Evolutionary conservation across 176 grass and related monocot genomes (phyloP).

Genomic region (Echinochloa phyllopogon): DNA sequence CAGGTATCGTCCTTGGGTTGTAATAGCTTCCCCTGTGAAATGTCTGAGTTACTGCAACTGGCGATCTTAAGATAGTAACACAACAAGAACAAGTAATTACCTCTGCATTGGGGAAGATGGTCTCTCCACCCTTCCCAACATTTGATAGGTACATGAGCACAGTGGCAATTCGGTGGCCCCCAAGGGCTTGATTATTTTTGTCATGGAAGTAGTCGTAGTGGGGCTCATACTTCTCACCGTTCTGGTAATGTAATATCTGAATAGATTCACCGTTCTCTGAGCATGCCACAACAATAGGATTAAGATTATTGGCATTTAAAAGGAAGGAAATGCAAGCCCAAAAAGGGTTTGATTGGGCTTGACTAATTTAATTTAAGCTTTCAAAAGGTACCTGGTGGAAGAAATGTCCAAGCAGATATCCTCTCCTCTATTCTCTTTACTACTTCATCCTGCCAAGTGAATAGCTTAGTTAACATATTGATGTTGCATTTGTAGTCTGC

Average conservation of each 20-base stretch:
- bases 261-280: constrained; percentile 84
- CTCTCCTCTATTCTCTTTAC: constrained; percentile 75
- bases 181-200: constrained; percentile 80
- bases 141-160: constrained; percentile 91
- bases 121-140: constrained; percentile 87
- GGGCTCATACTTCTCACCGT: constrained; percentile 88
- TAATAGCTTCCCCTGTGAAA: constrained; percentile 65
- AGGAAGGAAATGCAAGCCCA: neutral
- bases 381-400: constrained; percentile 65
- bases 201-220: constrained; percentile 93
- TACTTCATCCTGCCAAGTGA: constrained; percentile 75
- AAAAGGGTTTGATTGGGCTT: neutral
- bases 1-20: constrained; percentile 77
- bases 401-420: constrained; percentile 85
- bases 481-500: neutral
- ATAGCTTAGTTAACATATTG: constrained; percentile 18
- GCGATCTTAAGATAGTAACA: constrained; percentile 9
- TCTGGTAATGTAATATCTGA: constrained; percentile 86
- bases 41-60: constrained; percentile 32
- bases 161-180: constrained; percentile 85
- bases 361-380: neutral
- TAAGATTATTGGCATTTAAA: constrained; percentile 31
- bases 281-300: constrained; percentile 22
- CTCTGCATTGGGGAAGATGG: constrained; percentile 83
- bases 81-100: constrained; percentile 44